These are phyloP conservation scores for Aureoboletus auriporus DNA, from an alignment of 768 basidiomycete species.

Conservation along the genomic window DNA sequence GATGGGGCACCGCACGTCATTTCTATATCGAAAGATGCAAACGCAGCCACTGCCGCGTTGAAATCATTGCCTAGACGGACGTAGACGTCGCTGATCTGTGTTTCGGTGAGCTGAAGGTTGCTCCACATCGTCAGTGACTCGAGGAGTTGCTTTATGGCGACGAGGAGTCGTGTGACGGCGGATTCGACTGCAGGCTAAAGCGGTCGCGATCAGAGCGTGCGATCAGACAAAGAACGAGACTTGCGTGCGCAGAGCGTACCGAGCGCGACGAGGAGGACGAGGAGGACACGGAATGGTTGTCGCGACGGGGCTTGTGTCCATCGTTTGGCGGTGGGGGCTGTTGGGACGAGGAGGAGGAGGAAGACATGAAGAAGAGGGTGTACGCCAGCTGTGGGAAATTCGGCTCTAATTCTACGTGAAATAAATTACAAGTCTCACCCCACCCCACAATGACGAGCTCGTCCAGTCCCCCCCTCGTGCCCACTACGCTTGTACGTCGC, in stretches of 20 bases:
- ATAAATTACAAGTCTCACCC: constrained; percentile 15
- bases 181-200: constrained; percentile 78
- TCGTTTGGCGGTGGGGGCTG: constrained; percentile 15
- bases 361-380: constrained; percentile 15
- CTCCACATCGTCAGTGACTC: constrained; percentile 89
- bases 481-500: constrained; percentile 84
- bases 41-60: constrained; percentile 89
- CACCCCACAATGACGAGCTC: constrained; percentile 57
- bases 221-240: constrained; percentile 10
- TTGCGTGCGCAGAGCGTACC: constrained; percentile 21
- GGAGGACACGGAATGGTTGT: constrained; percentile 47
- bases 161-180: constrained; percentile 86
- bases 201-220: constrained; percentile 1
- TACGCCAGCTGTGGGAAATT: constrained; percentile 15
- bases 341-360: constrained; percentile 10
- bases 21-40: constrained; percentile 77
- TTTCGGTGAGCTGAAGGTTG: constrained; percentile 62
- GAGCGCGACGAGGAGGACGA: constrained; percentile 22
- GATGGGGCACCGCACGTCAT: constrained; percentile 70
- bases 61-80: constrained; percentile 97
- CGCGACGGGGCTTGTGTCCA: constrained; percentile 47
- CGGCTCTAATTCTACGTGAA: neutral
- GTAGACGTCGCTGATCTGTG: constrained; percentile 92
- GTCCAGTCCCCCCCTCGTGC: constrained; percentile 61
- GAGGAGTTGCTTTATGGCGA: constrained; percentile 92